phyloP scores from a whole-genome alignment of 2,329 filamentous ascomycete genomes.

The Zymoseptoria passerinii region DNA sequence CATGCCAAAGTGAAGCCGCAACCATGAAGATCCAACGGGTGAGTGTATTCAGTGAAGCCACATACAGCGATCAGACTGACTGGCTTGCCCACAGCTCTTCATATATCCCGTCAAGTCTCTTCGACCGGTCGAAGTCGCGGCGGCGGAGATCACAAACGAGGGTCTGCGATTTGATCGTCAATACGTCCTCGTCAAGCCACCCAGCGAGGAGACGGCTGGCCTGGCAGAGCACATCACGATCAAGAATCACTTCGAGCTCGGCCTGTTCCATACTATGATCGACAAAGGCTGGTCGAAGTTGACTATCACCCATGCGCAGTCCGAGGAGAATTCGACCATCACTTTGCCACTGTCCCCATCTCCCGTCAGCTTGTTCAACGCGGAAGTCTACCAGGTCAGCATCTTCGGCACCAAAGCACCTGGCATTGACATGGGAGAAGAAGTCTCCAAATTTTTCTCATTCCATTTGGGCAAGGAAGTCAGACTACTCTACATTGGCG shows the following conservation, averaged over 20 bases:
- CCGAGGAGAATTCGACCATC: slow-evolving; percentile 21
- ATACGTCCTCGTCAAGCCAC: slow-evolving; percentile 29
- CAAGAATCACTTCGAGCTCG: slow-evolving; percentile 28
- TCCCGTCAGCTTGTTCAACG: slow-evolving; percentile 24
- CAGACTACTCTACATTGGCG: slow-evolving; percentile 27
- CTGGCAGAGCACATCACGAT: slow-evolving; percentile 30
- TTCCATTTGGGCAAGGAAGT: slow-evolving; percentile 21
- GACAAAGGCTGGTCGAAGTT: slow-evolving; percentile 28
- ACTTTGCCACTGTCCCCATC: slow-evolving; percentile 26
- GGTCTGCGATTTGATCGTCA: slow-evolving; percentile 29
- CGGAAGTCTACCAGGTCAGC: slow-evolving; percentile 23
- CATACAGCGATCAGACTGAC: slow-evolving; percentile 2
- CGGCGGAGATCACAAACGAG: slow-evolving; percentile 30
- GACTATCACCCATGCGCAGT: slow-evolving; percentile 27
- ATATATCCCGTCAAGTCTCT: slow-evolving; percentile 29
- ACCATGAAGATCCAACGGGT: slow-evolving; percentile 29
- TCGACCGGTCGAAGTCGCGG: slow-evolving; percentile 26
- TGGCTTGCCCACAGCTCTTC: slow-evolving; percentile 20
- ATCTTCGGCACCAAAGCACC: slow-evolving; percentile 29
- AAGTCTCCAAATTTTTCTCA: slow-evolving; percentile 25
- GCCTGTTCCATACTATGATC: slow-evolving; percentile 27
- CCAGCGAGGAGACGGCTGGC: slow-evolving; percentile 21
- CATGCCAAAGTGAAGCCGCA: neutral
- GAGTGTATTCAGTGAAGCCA: slow-evolving; percentile 4
- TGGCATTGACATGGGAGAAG: slow-evolving; percentile 29